phyloP scores from a whole-genome alignment of 371 early-diverging fungal species.

The Mucor mucedo region DNA sequence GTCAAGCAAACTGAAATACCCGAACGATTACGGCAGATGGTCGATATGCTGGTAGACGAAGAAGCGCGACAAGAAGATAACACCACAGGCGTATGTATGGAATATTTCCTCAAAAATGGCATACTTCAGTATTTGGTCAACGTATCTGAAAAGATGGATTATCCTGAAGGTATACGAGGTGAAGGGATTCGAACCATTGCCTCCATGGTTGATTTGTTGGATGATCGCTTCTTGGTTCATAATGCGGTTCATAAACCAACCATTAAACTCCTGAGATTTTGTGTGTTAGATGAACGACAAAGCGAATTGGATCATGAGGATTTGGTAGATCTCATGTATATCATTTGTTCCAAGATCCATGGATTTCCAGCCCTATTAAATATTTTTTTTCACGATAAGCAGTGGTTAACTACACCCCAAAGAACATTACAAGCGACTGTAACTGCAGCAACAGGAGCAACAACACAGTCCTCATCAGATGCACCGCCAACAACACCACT shows the following conservation, averaged over 20 bases:
- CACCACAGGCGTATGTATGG: slow-evolving; percentile 90
- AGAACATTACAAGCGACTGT: slow-evolving; percentile 21
- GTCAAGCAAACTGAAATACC: slow-evolving; percentile 86
- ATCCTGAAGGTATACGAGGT: slow-evolving; percentile 84
- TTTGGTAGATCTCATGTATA: slow-evolving; percentile 88
- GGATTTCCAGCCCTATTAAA: slow-evolving; percentile 86
- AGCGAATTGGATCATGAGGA: slow-evolving; percentile 81
- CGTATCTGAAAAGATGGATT: slow-evolving; percentile 77
- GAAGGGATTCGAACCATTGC: slow-evolving; percentile 84
- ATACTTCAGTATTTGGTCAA: slow-evolving; percentile 81
- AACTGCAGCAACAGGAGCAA: too few species aligned
- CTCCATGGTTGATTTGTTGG: slow-evolving; percentile 82
- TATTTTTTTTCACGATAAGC: slow-evolving; percentile 89
- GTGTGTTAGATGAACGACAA: slow-evolving; percentile 63
- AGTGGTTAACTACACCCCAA: slow-evolving; percentile 75
- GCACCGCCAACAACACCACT: not conserved
- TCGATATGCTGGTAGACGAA: slow-evolving; percentile 91
- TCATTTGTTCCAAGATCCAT: slow-evolving; percentile 89
- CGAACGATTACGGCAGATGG: slow-evolving; percentile 76
- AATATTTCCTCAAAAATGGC: slow-evolving; percentile 84
- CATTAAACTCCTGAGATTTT: slow-evolving; percentile 74
- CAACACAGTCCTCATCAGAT: too few species aligned
- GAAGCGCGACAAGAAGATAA: slow-evolving; percentile 76
- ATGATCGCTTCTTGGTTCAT: slow-evolving; percentile 89
- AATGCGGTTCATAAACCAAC: slow-evolving; percentile 90